Base-by-base conservation (phyloP, 2,329 filamentous ascomycete genomes). In the Alternaria consortialis region DNA sequence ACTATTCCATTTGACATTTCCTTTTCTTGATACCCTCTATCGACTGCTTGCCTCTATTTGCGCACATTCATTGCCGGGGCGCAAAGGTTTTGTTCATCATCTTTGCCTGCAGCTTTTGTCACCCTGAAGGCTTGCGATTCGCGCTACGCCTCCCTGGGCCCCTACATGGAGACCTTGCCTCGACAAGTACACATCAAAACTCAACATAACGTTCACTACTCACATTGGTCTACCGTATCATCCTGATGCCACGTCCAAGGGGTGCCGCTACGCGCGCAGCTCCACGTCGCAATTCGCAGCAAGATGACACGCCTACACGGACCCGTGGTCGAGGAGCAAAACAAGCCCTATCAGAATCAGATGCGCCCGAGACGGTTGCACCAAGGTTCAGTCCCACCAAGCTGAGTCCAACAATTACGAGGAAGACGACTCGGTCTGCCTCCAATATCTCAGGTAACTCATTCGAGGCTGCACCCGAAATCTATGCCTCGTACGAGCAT, bases 371-470 rank as follows among this genome's bases (percentile, higher is more conserved):
- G 36, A 64, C 63, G 53, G 65, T 67, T 23, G 63, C 71, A 60
- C 64, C 73, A 62, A 73, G 67, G 53, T 52, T 64, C 53, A 75
- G 62, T 60, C 67, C 71, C 9, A 66, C 64, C 44, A 71, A 69
- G 53, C 58, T 68, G 60, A 75, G 67, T 64, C 70, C 68, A 20
- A 68, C 63, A 17, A 40, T 73, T 36, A 70, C 73, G n/a, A 69
- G 74, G 34, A 78, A 77, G 44, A 71, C 73, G 1, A 78, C 77
- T 40, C 73, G 77, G 17, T 75, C 75, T 37, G 73, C 73, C 37
- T 78, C 76, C n/a, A 75, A 73, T 51, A 69, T 76, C 43, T 76
- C 76, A 31, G 76, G 70, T 46, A 73, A 75, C 48, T 73, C 70
- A 4, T 69, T 73, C 53, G 72, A 73, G 51, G 67, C 68, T 48